A percentile compares a stretch with the other conserved stretches of the same genome.
Evolutionary conservation across 805 yeast species (phyloP).

Genomic region (Aciculoconidium aculeatum): DNA sequence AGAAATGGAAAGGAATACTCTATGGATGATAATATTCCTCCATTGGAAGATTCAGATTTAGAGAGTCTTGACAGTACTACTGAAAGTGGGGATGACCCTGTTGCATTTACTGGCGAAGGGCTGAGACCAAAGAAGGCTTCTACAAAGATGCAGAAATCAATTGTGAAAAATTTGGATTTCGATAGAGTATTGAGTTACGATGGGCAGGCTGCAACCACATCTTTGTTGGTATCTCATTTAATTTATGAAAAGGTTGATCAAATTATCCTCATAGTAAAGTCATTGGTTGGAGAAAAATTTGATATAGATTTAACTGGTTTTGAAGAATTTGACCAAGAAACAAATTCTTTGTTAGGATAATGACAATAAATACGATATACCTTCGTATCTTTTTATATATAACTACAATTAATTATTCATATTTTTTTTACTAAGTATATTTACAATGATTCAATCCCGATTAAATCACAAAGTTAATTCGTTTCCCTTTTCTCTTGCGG

Average conservation of each 20-base stretch:
- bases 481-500: slow-evolving; percentile 76
- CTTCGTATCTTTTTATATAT: neutral
- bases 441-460: slow-evolving; percentile 5
- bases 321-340: slow-evolving; percentile 6
- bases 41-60: too few relatives aligned
- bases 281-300: slow-evolving; percentile 31
- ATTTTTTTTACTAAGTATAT: slow-evolving; percentile 1
- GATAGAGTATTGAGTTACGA: slow-evolving; percentile 23
- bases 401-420: neutral
- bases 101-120: slow-evolving; percentile 1
- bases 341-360: too few relatives aligned
- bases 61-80: slow-evolving; percentile 2
- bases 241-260: slow-evolving; percentile 26
- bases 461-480: slow-evolving; percentile 37
- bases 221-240: slow-evolving; percentile 24
- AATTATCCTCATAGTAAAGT: slow-evolving; percentile 21
- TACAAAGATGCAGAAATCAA: slow-evolving; percentile 1
- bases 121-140: neutral
- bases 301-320: slow-evolving; percentile 13
- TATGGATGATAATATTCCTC: too few relatives aligned
- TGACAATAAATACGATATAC: too few relatives aligned
- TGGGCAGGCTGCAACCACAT: slow-evolving; percentile 24
- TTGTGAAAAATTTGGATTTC: slow-evolving; percentile 18
- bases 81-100: slow-evolving; percentile 1
- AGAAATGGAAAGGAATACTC: too few relatives aligned